Conservation (phyloP, 2,329 filamentous ascomycete species). For the Aspergillus awamori region DNA sequence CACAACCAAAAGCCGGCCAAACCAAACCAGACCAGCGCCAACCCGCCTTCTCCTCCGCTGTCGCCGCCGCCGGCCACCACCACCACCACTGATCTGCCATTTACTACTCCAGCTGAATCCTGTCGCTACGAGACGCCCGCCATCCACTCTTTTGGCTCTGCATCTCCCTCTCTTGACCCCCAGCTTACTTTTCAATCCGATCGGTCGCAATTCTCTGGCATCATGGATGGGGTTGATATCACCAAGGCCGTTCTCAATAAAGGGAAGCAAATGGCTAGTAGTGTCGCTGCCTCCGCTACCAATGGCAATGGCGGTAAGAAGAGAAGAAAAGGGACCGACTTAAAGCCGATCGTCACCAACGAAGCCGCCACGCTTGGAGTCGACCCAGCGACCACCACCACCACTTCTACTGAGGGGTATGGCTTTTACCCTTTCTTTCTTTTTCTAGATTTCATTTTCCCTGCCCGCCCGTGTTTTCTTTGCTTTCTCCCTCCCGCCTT, state of each 20-base stretch:
- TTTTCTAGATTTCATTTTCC: constrained; percentile 8
- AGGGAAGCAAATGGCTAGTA: constrained; percentile 64
- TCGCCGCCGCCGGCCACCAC: constrained; percentile 4
- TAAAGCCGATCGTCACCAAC: constrained; percentile 69
- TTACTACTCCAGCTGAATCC: constrained; percentile 5
- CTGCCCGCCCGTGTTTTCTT: background rate
- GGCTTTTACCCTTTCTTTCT: constrained; percentile 20
- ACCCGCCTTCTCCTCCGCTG: constrained; percentile 5
- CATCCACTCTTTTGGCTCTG: background rate
- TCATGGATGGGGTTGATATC: constrained; percentile 66
- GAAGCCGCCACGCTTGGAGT: constrained; percentile 52
- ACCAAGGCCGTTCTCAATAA: constrained; percentile 68
- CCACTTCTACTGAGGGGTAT: constrained; percentile 50
- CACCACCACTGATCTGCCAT: constrained; percentile 6
- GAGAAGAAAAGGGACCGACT: constrained; percentile 64
- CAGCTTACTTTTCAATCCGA: background rate
- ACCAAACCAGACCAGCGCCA: constrained; percentile 8
- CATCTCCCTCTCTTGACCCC: constrained; percentile 10
- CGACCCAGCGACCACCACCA: constrained; percentile 46
- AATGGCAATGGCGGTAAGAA: constrained; percentile 65
- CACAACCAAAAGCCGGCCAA: constrained; percentile 15
- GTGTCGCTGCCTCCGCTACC: constrained; percentile 47
- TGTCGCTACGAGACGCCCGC: constrained; percentile 2
- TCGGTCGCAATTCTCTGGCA: constrained; percentile 29
- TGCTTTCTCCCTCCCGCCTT: background rate